phyloP scores from a whole-genome alignment of 2,329 filamentous ascomycete genomes.

The Sporothrix variecibatus region DNA sequence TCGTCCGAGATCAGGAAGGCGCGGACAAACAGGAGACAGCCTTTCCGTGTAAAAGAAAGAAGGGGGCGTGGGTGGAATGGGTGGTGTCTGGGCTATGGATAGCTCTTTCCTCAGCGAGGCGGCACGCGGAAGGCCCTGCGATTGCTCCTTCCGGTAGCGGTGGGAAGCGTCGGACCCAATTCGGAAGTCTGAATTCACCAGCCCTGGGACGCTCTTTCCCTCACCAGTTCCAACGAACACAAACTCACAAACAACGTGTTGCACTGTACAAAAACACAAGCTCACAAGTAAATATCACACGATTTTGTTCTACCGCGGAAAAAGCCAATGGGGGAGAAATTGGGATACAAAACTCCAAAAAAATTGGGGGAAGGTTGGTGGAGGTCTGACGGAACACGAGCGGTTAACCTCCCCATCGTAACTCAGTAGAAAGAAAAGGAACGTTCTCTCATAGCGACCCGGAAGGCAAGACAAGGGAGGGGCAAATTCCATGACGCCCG shows the following conservation, averaged over 20 bases:
- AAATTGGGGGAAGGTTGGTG: background rate
- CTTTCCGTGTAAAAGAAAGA: background rate
- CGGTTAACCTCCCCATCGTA: background rate
- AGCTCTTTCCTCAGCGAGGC: background rate
- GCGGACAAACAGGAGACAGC: background rate
- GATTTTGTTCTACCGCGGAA: background rate
- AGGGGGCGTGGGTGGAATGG: slow-evolving; percentile 19
- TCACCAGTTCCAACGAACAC: background rate
- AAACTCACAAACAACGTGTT: background rate
- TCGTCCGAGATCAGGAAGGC: background rate
- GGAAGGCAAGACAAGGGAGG: slow-evolving; percentile 14
- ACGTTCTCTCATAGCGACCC: slow-evolving; percentile 1
- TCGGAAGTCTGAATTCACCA: background rate
- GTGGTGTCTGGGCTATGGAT: slow-evolving; percentile 7
- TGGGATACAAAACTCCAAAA: background rate
- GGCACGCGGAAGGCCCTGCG: background rate
- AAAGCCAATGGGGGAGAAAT: background rate
- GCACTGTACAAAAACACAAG: background rate
- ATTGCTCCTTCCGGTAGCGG: slow-evolving; percentile 13
- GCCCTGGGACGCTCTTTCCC: slow-evolving; percentile 14
- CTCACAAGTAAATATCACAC: background rate
- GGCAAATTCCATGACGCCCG: slow-evolving; percentile 23
- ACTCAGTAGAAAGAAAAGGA: background rate
- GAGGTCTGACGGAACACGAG: background rate
- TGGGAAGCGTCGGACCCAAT: slow-evolving; percentile 12